A percentile compares a stretch with the other conserved stretches of the same genome.
phyloP scores from a whole-genome alignment of 2,329 filamentous ascomycete genomes.

The Fusarium nisikadoi region DNA sequence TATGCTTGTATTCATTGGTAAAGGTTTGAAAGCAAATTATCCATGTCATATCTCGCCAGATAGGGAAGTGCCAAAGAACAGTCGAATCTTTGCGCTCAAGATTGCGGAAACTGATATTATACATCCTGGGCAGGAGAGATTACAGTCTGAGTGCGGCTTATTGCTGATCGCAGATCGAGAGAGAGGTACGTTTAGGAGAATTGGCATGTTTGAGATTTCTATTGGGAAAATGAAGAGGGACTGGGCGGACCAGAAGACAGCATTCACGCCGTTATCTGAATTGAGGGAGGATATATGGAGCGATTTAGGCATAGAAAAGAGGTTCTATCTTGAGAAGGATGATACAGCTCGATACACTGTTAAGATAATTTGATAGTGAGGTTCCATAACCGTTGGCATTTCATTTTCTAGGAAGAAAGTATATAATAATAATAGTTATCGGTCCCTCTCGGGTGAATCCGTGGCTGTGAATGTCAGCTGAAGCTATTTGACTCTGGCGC shows the following conservation, averaged over 20 bases:
- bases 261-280: not conserved
- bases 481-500: not conserved
- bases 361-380: not conserved
- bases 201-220: constrained; percentile 1
- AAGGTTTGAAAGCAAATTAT: not conserved
- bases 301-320: not conserved
- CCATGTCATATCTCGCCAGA: not conserved
- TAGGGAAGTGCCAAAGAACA: not conserved
- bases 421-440: too few species aligned
- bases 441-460: not conserved
- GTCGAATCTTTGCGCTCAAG: not conserved
- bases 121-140: not conserved
- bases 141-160: not conserved
- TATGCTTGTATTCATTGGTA: not conserved
- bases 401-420: too few species aligned
- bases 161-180: not conserved
- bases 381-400: too few species aligned
- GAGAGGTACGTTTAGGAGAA: not conserved
- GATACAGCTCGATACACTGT: not conserved
- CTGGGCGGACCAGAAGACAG: not conserved
- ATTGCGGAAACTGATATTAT: not conserved
- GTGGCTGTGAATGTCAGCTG: rapidly evolving
- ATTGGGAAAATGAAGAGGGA: not conserved
- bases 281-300: not conserved
- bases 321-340: not conserved